phyloP scores from a whole-genome alignment of 352 stramenopile species.

The Phytophthora citricola region DNA sequence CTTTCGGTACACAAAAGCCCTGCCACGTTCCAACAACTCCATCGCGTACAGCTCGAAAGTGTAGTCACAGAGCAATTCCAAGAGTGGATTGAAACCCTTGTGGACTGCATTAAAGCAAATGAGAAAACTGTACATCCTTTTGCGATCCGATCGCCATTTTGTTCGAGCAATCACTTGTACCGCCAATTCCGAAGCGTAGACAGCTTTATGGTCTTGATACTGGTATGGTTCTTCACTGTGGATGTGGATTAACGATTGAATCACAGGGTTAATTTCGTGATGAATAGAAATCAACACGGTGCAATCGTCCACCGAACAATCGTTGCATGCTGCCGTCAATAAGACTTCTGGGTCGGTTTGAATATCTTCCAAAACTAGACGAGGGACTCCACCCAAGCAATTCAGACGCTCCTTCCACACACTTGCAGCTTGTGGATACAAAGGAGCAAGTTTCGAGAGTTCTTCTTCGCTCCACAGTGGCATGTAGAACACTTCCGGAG shows the following conservation, averaged over 20 bases:
- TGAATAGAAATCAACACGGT: slow-evolving; percentile 34
- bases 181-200: slow-evolving; percentile 18
- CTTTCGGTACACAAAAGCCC: neutral
- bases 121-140: neutral
- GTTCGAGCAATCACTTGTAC: slow-evolving; percentile 33
- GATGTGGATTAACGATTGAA: slow-evolving; percentile 41
- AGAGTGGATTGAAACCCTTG: too few species aligned
- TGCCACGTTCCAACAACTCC: neutral
- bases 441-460: neutral
- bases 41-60: neutral
- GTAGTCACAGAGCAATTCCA: neutral
- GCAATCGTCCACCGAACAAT: slow-evolving; percentile 40
- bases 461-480: neutral
- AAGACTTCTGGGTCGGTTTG: slow-evolving; percentile 22
- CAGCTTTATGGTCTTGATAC: slow-evolving; percentile 11
- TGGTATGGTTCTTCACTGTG: slow-evolving; percentile 38
- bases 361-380: slow-evolving; percentile 35
- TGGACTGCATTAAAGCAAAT: too few species aligned
- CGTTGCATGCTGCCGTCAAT: slow-evolving; percentile 18
- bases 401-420: slow-evolving; percentile 6
- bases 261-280: slow-evolving; percentile 22
- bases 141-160: neutral
- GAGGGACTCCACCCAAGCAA: slow-evolving; percentile 35
- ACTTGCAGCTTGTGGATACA: neutral
- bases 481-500: neutral